Evolutionary conservation across 2,329 filamentous ascomycete species (phyloP).

Genomic region (Claviceps monticola): DNA sequence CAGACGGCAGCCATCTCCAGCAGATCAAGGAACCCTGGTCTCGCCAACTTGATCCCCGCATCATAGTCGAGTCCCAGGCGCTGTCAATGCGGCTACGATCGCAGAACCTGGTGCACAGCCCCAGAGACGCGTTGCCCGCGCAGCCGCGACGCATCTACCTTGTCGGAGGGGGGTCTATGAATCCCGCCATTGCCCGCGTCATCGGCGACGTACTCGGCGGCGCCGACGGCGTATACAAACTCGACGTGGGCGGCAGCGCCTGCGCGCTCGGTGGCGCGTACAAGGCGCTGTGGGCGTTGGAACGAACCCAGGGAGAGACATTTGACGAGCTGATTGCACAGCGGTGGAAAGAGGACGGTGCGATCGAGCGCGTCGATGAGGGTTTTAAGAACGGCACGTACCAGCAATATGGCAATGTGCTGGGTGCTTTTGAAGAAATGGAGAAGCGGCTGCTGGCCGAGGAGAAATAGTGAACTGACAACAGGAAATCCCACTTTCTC

Average conservation of each 20-base stretch:
- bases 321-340: constrained; percentile 80
- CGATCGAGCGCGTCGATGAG: constrained; percentile 68
- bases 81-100: constrained; percentile 82
- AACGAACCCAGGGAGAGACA: constrained; percentile 51
- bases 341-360: constrained; percentile 75
- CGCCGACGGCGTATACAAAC: constrained; percentile 76
- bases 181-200: constrained; percentile 75
- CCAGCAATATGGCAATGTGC: constrained; percentile 61
- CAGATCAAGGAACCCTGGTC: constrained; percentile 22
- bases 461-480: constrained; percentile 8
- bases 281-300: constrained; percentile 87
- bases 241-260: constrained; percentile 90
- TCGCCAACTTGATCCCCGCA: constrained; percentile 60
- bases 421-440: constrained; percentile 65
- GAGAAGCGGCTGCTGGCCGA: constrained; percentile 48
- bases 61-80: constrained; percentile 89
- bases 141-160: constrained; percentile 87
- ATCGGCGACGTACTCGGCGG: constrained; percentile 82
- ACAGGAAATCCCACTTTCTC: no score
- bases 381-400: constrained; percentile 68
- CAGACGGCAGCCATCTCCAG: constrained; percentile 39
- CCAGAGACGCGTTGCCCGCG: constrained; percentile 46
- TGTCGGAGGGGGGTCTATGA: constrained; percentile 81
- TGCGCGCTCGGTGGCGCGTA: constrained; percentile 90
- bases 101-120: constrained; percentile 53